Conservation (phyloP, 345 rosid genomes). For the Citrus maxima region DNA sequence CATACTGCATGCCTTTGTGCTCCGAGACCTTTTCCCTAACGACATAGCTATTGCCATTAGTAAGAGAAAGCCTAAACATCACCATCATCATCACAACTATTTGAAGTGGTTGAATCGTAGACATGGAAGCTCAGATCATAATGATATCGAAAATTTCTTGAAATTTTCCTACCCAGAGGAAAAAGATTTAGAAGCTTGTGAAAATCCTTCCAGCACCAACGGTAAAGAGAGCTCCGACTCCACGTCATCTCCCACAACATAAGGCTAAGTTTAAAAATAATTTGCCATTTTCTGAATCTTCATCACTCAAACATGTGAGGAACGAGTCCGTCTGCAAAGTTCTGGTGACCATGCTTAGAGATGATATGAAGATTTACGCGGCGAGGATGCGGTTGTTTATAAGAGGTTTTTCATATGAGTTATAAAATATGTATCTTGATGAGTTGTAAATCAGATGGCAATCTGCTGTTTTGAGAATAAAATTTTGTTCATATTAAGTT, state of each 20-base stretch:
- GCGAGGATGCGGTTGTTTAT: neutral
- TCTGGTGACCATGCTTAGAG: conserved; percentile 24
- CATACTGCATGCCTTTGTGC: conserved; percentile 47
- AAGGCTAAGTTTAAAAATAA: neutral
- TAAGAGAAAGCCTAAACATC: conserved; percentile 41
- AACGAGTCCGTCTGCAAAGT: conserved; percentile 11
- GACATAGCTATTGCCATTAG: conserved; percentile 78
- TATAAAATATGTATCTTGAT: neutral
- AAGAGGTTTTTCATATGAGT: neutral
- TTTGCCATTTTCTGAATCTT: conserved; percentile 23
- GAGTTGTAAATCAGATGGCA: neutral
- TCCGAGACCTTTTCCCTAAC: conserved; percentile 52
- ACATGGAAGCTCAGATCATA: conserved; percentile 38
- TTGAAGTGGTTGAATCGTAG: conserved; percentile 48
- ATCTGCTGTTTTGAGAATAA: neutral
- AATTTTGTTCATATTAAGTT: neutral
- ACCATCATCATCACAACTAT: conserved; percentile 16
- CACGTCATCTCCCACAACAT: neutral
- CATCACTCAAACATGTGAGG: conserved; percentile 30
- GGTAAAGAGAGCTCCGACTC: neutral
- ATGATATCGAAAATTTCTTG: conserved; percentile 45
- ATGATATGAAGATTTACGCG: conserved; percentile 19
- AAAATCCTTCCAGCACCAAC: neutral
- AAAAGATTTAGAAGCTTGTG: conserved; percentile 44
- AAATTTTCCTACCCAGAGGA: conserved; percentile 28